Evolutionary conservation across 2,329 filamentous ascomycete species (phyloP), one percentile per base, ranked within the genome.

Genomic region (Penicillium sp.): DNA sequence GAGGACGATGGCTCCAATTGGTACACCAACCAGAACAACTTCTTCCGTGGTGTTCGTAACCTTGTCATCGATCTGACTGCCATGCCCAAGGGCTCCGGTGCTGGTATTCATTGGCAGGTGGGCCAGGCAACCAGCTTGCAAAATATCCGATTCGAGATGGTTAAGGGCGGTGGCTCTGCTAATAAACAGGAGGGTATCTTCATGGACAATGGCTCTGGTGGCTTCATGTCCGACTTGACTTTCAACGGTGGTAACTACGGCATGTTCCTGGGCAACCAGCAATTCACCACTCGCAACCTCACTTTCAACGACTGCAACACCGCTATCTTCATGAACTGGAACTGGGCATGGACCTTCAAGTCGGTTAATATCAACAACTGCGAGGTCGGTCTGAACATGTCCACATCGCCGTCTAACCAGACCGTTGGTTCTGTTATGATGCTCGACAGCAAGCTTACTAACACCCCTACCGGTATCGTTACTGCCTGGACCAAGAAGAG

Each of bases 291-390:
- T 27, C 88, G 91, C 64, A 95, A 96, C 76, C 70, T 95, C 71
- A 89, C 83, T 35, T 96, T 96, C 82, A 90, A 90, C 72, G 82
- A 84, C 74, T 93, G 90, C 79, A 83, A 90, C 70, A 96, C 90
- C 2, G 91, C 90, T 60, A 86, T 96, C 62, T 91, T 85, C 77
- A 89, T 95, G 87, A 92, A 92, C 80, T 96, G 91, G 91, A 90
- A 93, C 78, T 96, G 91, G 91, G 81, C 87, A 19, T 96, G 90
- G 88, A 86, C 88, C 45, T 85, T 95, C 76, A 91, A 93, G 71
- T 89, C 85, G 35, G 65, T 96, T 37, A 82, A 78, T 46, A 90
- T 96, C 75, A 87, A 91, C 73, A 86, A 88, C 71, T 90, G 88
- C 71, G 78, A 80, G n/a, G 76, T 93, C 39, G 91, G 90, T 54